phyloP scores from a whole-genome alignment of 208 protist genomes.

The Phytomonas sp. region DNA sequence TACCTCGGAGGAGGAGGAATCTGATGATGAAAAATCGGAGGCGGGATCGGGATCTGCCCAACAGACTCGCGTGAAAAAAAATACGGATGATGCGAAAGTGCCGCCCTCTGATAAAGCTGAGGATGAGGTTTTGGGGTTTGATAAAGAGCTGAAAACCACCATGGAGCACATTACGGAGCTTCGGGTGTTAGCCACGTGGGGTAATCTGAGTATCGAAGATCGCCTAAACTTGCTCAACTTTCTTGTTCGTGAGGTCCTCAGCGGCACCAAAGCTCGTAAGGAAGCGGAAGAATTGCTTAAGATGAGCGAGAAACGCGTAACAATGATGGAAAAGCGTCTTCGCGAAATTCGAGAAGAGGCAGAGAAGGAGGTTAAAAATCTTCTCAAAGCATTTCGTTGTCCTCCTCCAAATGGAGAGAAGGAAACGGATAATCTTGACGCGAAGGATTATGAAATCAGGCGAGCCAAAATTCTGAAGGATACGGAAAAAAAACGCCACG shows the following conservation, averaged over 20 bases:
- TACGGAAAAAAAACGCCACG: constrained; percentile 25
- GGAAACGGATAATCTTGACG: neutral
- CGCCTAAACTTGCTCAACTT: constrained; percentile 74
- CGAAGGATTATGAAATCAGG: constrained; percentile 22
- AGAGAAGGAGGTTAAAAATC: constrained; percentile 57
- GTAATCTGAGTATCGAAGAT: constrained; percentile 66
- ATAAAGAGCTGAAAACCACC: constrained; percentile 38
- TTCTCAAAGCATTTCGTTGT: constrained; percentile 22
- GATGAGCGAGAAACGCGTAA: constrained; percentile 31
- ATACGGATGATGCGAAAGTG: neutral
- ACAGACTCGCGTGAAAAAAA: constrained; percentile 9
- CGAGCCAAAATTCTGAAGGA: constrained; percentile 26
- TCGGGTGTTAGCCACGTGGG: constrained; percentile 61
- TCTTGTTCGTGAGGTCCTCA: constrained; percentile 55
- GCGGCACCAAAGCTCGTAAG: constrained; percentile 31
- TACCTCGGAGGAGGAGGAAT: constrained; percentile 4
- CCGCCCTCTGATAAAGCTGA: constrained; percentile 14
- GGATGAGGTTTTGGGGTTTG: constrained; percentile 12
- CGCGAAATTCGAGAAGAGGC: constrained; percentile 69
- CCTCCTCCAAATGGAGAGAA: neutral
- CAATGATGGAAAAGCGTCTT: constrained; percentile 38
- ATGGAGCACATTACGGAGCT: constrained; percentile 53
- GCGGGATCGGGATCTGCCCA: neutral
- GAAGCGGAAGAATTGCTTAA: constrained; percentile 54
- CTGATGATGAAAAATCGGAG: constrained; percentile 12